Conservation (phyloP, 108 stramenopile genomes). For the Epipyxis sp. region DNA sequence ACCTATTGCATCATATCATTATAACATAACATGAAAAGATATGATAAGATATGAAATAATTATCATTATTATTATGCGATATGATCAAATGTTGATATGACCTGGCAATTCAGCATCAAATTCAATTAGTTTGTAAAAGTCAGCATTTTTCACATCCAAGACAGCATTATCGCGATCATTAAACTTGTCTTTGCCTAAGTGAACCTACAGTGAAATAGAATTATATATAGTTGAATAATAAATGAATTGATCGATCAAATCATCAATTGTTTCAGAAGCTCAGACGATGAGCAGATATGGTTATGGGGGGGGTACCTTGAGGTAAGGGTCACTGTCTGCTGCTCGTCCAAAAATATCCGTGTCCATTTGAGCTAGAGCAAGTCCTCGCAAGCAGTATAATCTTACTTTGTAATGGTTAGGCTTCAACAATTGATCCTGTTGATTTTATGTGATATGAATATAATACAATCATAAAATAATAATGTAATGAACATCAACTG, state of each 20-base stretch:
- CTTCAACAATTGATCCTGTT: constrained; percentile 32
- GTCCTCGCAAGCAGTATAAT: constrained; percentile 50
- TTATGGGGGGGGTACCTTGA: constrained; percentile 52
- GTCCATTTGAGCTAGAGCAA: constrained; percentile 55
- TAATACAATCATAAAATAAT: too few relatives aligned
- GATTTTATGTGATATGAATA: too few relatives aligned
- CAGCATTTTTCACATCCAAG: constrained; percentile 44
- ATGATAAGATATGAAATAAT: too few relatives aligned
- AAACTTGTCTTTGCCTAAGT: constrained; percentile 26
- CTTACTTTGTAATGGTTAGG: constrained; percentile 45
- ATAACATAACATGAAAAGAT: too few relatives aligned
- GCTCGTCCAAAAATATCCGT: constrained; percentile 37
- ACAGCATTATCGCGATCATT: constrained; percentile 52
- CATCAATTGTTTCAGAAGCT: too few relatives aligned
- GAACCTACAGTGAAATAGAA: constrained; percentile 6
- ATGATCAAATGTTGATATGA: too few relatives aligned
- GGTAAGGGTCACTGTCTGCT: constrained; percentile 57
- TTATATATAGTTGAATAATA: constrained; percentile 27
- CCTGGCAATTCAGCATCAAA: constrained; percentile 59
- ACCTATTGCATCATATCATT: too few relatives aligned
- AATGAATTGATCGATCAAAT: too few relatives aligned
- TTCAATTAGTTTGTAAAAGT: constrained; percentile 53
- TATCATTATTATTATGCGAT: too few relatives aligned
- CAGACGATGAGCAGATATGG: too few relatives aligned
- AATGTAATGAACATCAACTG: too few relatives aligned